Conservation (phyloP, 345 rosid genomes). For the Diplotaxis tenuifolia region DNA sequence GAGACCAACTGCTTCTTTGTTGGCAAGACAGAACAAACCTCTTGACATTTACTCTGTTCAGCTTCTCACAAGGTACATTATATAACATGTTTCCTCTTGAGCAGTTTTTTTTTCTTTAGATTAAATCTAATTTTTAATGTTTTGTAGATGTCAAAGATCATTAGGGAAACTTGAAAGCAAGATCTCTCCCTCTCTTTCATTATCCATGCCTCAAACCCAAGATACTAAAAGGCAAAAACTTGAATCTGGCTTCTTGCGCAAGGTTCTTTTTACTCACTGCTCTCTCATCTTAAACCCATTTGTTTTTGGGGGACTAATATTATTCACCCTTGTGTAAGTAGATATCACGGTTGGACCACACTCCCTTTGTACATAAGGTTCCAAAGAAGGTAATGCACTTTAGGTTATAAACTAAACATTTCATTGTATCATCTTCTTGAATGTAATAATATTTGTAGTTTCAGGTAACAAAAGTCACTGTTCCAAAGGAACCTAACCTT, state of each 20-base stretch:
- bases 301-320: not conserved
- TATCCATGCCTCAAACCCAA: conserved; percentile 39
- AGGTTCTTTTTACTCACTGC: conserved; percentile 42
- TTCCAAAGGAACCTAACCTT: conserved; percentile 38
- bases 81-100: not conserved
- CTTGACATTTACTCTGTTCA: conserved; percentile 41
- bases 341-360: conserved; percentile 62
- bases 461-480: conserved; percentile 29
- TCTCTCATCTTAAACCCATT: not conserved
- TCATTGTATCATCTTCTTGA: not conserved
- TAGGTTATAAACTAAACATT: not conserved
- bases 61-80: conserved; percentile 44
- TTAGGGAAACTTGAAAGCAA: conserved; percentile 38
- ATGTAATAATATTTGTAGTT: not conserved
- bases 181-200: conserved; percentile 35
- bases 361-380: conserved; percentile 54
- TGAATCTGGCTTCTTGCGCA: conserved; percentile 64
- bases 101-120: not conserved
- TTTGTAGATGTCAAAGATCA: conserved; percentile 46
- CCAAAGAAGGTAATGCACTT: conserved; percentile 30
- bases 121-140: not conserved
- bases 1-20: conserved; percentile 82
- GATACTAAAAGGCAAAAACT: conserved; percentile 84
- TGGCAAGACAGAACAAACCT: conserved; percentile 65
- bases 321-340: conserved; percentile 31